Conservation (phyloP, 2,329 filamentous ascomycete species). For the Colletotrichum truncatum region DNA sequence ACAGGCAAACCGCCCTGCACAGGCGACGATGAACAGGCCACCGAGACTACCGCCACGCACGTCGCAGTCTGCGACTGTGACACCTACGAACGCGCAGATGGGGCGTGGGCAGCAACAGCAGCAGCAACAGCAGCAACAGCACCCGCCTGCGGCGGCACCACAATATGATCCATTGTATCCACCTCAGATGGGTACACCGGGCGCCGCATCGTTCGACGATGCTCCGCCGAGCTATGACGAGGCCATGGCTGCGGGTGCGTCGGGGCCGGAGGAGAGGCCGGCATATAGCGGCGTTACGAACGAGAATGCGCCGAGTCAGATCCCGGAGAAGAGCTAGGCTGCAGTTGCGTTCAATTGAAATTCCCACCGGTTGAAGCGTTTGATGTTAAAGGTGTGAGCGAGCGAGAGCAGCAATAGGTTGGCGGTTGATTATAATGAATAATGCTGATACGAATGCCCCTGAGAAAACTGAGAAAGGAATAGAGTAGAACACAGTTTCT, state of each 20-base stretch:
- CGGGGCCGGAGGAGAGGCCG: constrained; percentile 76
- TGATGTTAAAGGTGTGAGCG: too few relatives aligned
- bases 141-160: constrained; percentile 39
- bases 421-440: too few relatives aligned
- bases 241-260: constrained; percentile 80
- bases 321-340: constrained; percentile 49
- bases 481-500: too few relatives aligned
- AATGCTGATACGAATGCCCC: neutral
- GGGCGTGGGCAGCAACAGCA: constrained; percentile 35
- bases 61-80: constrained; percentile 37
- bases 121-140: constrained; percentile 38
- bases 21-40: constrained; percentile 46
- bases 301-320: constrained; percentile 65
- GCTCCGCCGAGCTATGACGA: constrained; percentile 97
- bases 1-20: constrained; percentile 40
- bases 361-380: neutral
- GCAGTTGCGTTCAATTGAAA: neutral
- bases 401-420: too few relatives aligned
- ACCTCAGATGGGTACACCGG: constrained; percentile 60
- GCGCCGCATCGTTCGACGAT: constrained; percentile 67
- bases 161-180: constrained; percentile 64
- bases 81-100: constrained; percentile 27
- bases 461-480: neutral
- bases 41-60: constrained; percentile 47
- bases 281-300: constrained; percentile 73